Conservation (phyloP, 2,329 filamentous ascomycete species). For the Neurospora sp. region DNA sequence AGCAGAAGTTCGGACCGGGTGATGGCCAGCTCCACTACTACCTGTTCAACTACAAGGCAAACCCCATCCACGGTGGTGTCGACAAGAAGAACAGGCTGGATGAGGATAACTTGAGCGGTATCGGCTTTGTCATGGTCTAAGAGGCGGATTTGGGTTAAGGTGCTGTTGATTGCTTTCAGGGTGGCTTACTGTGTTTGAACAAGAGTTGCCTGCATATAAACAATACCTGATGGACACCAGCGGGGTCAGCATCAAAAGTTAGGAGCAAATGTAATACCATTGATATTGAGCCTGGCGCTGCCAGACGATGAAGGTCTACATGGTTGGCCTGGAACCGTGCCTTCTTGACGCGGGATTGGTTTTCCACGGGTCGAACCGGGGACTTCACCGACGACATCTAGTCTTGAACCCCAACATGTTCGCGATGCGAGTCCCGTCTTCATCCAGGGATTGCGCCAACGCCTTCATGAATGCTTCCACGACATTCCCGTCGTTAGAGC, state of each 20-base stretch:
- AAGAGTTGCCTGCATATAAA: not conserved
- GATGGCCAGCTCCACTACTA: slow-evolving; percentile 97
- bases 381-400: not conserved
- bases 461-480: not conserved
- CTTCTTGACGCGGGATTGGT: not conserved
- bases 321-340: not conserved
- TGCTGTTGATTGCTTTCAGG: not conserved
- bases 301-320: not conserved
- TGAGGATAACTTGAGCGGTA: slow-evolving; percentile 67
- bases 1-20: slow-evolving; percentile 89
- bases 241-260: not conserved
- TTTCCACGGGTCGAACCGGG: not conserved
- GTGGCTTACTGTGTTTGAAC: not conserved
- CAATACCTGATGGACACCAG: not conserved
- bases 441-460: not conserved
- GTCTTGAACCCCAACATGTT: not conserved
- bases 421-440: not conserved
- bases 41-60: slow-evolving; percentile 90
- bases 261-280: not conserved
- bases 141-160: not conserved
- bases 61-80: slow-evolving; percentile 76
- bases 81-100: slow-evolving; percentile 71
- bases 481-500: not conserved
- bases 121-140: slow-evolving; percentile 73
- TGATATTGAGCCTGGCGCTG: not conserved